A percentile compares a stretch with the other conserved stretches of the same genome.
These are phyloP conservation scores for Botrytis deweyae DNA, from an alignment of 2,329 filamentous ascomycete species.

Conservation along the genomic window DNA sequence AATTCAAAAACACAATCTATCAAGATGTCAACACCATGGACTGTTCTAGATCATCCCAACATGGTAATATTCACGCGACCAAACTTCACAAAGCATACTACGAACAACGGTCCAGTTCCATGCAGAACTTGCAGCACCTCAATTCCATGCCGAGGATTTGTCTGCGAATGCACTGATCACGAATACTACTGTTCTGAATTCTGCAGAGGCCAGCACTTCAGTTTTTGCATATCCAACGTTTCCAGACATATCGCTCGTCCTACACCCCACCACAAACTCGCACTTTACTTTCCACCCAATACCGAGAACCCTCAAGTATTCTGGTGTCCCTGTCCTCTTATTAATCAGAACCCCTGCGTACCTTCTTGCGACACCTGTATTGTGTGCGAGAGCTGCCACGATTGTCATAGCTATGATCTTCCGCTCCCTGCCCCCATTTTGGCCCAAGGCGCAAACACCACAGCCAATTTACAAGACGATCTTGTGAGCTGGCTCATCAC, in stretches of 20 bases:
- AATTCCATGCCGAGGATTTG: not conserved
- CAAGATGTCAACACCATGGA: not conserved
- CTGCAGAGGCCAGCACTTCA: not conserved
- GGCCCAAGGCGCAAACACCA: not conserved
- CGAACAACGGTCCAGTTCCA: not conserved
- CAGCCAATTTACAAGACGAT: not conserved
- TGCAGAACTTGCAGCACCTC: not conserved
- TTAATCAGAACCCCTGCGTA: not conserved
- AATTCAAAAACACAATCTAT: not conserved
- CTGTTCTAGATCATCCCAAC: not conserved
- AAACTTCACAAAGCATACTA: not conserved
- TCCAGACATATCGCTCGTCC: not conserved
- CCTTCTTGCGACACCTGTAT: not conserved
- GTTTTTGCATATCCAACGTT: not conserved
- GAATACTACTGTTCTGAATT: not conserved
- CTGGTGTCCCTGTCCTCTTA: not conserved
- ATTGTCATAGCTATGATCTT: not conserved
- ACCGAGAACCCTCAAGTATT: slow-evolving; percentile 50
- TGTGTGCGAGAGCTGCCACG: not conserved
- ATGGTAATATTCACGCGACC: not conserved
- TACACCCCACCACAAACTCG: not conserved
- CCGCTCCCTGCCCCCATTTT: not conserved
- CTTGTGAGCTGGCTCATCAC: not conserved
- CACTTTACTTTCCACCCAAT: not conserved
- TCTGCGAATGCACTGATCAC: not conserved